Conservation (phyloP, 2,329 filamentous ascomycete species). For the Calonectria henricotiae region DNA sequence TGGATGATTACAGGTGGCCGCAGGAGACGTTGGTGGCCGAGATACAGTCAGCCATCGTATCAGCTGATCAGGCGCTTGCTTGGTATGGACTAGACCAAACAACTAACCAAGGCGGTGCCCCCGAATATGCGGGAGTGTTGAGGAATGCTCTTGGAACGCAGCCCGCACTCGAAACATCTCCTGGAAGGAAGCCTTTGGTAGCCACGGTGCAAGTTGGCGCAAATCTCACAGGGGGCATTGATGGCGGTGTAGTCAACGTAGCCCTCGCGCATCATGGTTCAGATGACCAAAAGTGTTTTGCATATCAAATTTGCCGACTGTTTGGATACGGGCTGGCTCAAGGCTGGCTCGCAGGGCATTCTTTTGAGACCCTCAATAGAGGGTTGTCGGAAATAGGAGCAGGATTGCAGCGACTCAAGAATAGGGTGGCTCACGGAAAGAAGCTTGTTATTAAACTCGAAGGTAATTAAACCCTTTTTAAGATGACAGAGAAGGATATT, state of each 20-base stretch:
- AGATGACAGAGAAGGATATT: neutral
- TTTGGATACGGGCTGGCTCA: neutral
- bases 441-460: neutral
- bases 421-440: neutral
- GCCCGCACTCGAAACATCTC: neutral
- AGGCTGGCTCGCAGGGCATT: neutral
- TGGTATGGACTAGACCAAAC: neutral
- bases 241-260: neutral
- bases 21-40: neutral
- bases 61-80: neutral
- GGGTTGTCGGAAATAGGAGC: neutral
- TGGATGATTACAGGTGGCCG: neutral
- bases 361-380: neutral
- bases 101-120: neutral
- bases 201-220: neutral
- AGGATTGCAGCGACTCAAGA: neutral
- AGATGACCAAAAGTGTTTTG: neutral
- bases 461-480: neutral
- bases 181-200: neutral
- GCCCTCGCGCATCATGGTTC: neutral
- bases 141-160: neutral
- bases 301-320: neutral
- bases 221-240: neutral
- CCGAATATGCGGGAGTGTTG: neutral
- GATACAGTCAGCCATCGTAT: neutral